Evolutionary conservation across 169 alveolate genomes (phyloP), one percentile per base, ranked within the genome.

Genomic region (Plasmodium vivax): DNA sequence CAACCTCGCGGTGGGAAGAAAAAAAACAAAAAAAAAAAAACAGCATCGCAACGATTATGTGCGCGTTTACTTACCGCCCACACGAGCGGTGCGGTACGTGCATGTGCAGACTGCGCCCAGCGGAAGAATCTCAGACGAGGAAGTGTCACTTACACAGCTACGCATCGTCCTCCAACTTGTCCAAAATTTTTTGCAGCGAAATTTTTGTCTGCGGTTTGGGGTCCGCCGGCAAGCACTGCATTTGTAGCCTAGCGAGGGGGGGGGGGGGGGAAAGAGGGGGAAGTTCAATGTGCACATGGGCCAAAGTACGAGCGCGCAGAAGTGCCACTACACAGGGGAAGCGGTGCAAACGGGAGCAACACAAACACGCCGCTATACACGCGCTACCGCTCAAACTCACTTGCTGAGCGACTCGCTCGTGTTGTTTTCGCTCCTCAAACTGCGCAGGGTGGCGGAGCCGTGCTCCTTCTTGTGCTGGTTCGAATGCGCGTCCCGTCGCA

Each of bases 201-300:
- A 87, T 54, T 77, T 87, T 87, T 77, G 93, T 87, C 80, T 87
- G 93, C n/a, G 93, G 93, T 47, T 87, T 75, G 7, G 93, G 93
- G 74, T 87, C 93, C 36, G 93, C 87, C 19, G 93, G 93, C 51
- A 87, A 87, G n/a, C 45, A 54, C 68, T 87, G 93, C 93, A 87
- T 87, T 34, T 87, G 87, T 36, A 77, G 14, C 93, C 93, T 87
- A 87, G 30, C 41, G 82, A 16, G 45, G 34, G 27, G 0, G 27
- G 45, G 34, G 27, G 0, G 27, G 27, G 45, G 32, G 12, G 30
- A 77, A 47, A 75, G 62, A 32, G 62, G 16, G 16, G 43, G 36
- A 82, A 27, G 34, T 3, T 3, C 27, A 82, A 47, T 47, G 36
- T 47, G n/a, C n/a, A 47, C 8, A 82, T 30, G 41, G 30, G 54